These are phyloP conservation scores for Cephalotrichum gorgonifer DNA, from an alignment of 2,329 filamentous ascomycete genomes.

Conservation along the genomic window DNA sequence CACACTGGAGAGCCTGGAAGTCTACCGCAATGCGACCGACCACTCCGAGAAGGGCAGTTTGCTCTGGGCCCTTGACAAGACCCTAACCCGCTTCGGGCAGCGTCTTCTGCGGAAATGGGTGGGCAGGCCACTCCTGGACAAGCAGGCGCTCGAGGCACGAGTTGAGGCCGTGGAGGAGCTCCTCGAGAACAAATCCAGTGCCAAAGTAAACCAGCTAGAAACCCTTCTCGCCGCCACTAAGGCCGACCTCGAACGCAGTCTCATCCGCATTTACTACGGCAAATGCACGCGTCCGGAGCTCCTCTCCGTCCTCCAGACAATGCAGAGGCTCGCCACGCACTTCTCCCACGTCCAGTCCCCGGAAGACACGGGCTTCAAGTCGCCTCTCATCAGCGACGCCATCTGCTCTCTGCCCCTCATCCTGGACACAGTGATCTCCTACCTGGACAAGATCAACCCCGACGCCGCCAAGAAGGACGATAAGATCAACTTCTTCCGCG, in stretches of 20 bases:
- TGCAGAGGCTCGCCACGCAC: conserved; percentile 71
- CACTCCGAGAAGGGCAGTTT: conserved; percentile 76
- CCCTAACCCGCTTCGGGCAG: conserved; percentile 79
- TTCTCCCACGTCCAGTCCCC: conserved; percentile 58
- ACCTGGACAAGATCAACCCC: conserved; percentile 76
- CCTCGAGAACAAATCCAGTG: conserved; percentile 54
- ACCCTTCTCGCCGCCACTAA: conserved; percentile 60
- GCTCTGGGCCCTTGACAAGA: conserved; percentile 93
- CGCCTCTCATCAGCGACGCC: conserved; percentile 58
- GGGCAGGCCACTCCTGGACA: conserved; percentile 76
- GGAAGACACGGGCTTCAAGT: conserved; percentile 61
- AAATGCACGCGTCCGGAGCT: conserved; percentile 89
- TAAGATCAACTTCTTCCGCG: conserved; percentile 88
- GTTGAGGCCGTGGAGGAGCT: conserved; percentile 82
- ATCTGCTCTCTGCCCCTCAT: conserved; percentile 70
- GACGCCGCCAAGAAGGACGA: conserved; percentile 77
- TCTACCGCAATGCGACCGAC: conserved; percentile 92
- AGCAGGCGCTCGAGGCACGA: conserved; percentile 62
- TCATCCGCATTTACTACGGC: conserved; percentile 95
- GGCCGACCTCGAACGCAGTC: conserved; percentile 79
- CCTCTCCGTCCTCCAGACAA: conserved; percentile 69
- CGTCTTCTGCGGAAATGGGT: conserved; percentile 90
- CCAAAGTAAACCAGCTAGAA: conserved; percentile 63
- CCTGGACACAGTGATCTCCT: conserved; percentile 57
- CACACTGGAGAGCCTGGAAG: conserved; percentile 84